phyloP scores from a whole-genome alignment of 2,329 filamentous ascomycete species.

The Immersiporthe knoxdaviesiana region DNA sequence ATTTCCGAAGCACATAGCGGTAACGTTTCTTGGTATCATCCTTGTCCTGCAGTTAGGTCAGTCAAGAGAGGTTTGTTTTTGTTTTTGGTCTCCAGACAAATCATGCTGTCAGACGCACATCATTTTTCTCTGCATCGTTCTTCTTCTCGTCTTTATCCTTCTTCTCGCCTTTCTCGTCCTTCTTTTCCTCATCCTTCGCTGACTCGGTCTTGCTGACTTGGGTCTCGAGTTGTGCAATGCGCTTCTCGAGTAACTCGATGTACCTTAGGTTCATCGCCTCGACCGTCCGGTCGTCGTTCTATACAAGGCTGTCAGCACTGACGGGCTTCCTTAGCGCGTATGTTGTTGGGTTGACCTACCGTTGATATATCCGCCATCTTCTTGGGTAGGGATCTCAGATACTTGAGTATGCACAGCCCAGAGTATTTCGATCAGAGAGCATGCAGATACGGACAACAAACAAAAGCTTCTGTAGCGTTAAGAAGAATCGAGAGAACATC shows the following conservation, averaged over 20 bases:
- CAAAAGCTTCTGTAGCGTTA: background rate
- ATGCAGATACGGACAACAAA: background rate
- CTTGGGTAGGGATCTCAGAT: background rate
- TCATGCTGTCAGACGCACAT: no score
- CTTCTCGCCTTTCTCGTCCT: no score
- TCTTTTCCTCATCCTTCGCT: background rate
- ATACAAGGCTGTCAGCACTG: background rate
- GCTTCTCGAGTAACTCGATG: slow-evolving; percentile 18
- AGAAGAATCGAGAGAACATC: background rate
- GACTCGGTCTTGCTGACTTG: slow-evolving; percentile 1
- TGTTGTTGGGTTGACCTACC: background rate
- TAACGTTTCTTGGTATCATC: slow-evolving; percentile 20
- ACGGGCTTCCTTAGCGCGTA: background rate
- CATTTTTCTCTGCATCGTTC: background rate
- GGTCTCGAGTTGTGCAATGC: slow-evolving; percentile 14
- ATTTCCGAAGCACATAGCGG: slow-evolving; percentile 25
- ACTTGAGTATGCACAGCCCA: background rate
- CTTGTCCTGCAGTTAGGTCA: background rate
- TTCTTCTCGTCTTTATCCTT: no score
- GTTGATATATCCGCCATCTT: slow-evolving; percentile 4
- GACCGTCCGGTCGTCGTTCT: slow-evolving; percentile 1
- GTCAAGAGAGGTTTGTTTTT: background rate
- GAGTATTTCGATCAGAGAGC: background rate
- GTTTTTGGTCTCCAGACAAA: background rate
- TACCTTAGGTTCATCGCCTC: slow-evolving; percentile 12